Evolutionary conservation across 345 rosid genomes (phyloP), one percentile per base, ranked within the genome.

Genomic region (Pugionium cornutum): DNA sequence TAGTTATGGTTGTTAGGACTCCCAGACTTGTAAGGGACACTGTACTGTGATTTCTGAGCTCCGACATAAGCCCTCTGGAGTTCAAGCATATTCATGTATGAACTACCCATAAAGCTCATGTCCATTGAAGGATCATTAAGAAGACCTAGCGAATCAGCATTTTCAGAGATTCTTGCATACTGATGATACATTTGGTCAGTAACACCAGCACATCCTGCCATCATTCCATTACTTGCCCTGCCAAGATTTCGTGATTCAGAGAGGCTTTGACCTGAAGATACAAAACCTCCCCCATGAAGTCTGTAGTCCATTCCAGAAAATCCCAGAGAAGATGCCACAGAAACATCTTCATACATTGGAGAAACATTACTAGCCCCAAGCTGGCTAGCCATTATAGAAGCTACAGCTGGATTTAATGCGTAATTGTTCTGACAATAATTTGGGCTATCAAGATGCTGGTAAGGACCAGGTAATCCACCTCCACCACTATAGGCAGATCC

Each of bases 271-370:
- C 88, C 88, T 29, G 84, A 55, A 33, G 73, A 79, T 46, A 74
- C 66, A 58, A 18, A 68, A 44, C 84, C 83, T 47, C 88, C 86
- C 5, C 82, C 89, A 40, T 83, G 74, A 37, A 80, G 51, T 73
- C 96, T 80, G 1, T 86, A 72, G 64, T 90, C 92, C 75, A 84
- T 63, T 73, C 89, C 92, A 53, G 83, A 18, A 18, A 18, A 18
- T 18, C 18, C 18, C 18, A 18, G 0, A 18, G 18, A 18, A 18
- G 18, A 18, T 29, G 84, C 83, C 1, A 85, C 84, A 25, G 91
- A 82, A 73, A 77, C 83, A 84, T 89, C 86, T 44, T 87, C 95
- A 81, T 74, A 89, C 55, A 80, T 70, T 32, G 86, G 88, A 9
- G 96, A 84, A 39, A 75, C 68, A 76, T 69, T 86, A 60, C 80